Evolutionary conservation across 805 yeast species (phyloP), one percentile per base, ranked within the genome.

Genomic region (Sugiyamaella boreocaroliniensis): DNA sequence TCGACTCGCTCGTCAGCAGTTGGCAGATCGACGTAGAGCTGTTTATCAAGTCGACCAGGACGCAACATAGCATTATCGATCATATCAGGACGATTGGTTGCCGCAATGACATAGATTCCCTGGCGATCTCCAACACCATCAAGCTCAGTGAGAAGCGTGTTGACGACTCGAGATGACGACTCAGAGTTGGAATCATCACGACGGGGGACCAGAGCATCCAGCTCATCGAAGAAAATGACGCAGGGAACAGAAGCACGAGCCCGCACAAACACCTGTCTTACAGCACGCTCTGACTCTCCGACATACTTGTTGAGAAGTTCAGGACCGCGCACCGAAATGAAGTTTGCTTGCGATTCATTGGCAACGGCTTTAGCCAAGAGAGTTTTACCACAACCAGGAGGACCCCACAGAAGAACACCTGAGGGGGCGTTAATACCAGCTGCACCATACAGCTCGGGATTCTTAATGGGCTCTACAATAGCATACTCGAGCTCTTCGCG

Each of bases 371-470:
- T 93, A 0, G 98, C 98, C 29, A 93, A 74, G 48, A 93, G 74
- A 0, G 99, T 93, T 66, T 93, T 93, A 77, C 99, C 99, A 72
- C 98, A 93, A 40, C 99, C 99, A 2, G 99, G 99, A 1, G 99
- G 99, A 0, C 99, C 99, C 99, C 99, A 93, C 76, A 93, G 78
- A 22, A 93, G 71, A 1, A 93, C 99, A 53, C 99, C 99, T 0
- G 96, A 89, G 1, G 98, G 98, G 0, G 97, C 97, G 51, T 89
- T 81, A 43, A 93, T 90, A 68, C 99, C 99, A 10, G 90, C 97
- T 54, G 83, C 81, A 57, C 81, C 83, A 65, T 86, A 93, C 18
- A 92, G 71, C 57, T 92, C 97, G 1, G 99, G 99, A 58, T 87
- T 80, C 63, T 85, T 83, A 60, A 93, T 90, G 0, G 99, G 99